Percentiles rank a stretch among this genome's conserved stretches.
phyloP scores from a whole-genome alignment of 805 yeast species.

The Kodamaea sagamina region DNA sequence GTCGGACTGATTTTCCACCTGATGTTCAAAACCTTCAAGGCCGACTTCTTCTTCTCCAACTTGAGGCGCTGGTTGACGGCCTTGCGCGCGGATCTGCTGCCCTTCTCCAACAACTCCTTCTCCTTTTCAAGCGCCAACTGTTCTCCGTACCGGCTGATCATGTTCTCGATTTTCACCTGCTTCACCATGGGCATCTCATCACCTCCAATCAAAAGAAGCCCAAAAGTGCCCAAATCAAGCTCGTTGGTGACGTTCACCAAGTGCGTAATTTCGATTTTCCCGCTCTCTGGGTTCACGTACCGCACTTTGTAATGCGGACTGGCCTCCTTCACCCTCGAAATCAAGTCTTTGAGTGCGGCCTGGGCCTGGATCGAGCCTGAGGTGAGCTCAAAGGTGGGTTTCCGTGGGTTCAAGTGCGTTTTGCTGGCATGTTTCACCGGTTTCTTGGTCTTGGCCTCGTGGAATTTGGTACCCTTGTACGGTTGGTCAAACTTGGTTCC shows the following conservation, averaged over 20 bases:
- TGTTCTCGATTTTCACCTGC: conserved; percentile 26
- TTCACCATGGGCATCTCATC: conserved; percentile 32
- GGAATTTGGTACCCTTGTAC: conserved; percentile 1
- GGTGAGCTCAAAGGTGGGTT: conserved; percentile 19
- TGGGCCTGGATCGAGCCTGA: conserved; percentile 27
- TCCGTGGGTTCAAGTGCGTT: conserved; percentile 10
- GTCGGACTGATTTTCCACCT: conserved; percentile 59
- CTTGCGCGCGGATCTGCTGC: conserved; percentile 34
- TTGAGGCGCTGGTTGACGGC: conserved; percentile 30
- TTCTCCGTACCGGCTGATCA: conserved; percentile 35
- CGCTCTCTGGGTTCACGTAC: conserved; percentile 26
- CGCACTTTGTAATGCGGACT: conserved; percentile 27
- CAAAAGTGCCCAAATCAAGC: conserved; percentile 28
- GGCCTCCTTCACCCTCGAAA: conserved; percentile 19
- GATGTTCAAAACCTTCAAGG: conserved; percentile 49
- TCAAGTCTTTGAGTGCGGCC: conserved; percentile 23
- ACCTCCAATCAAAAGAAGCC: conserved; percentile 25
- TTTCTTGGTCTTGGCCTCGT: conserved; percentile 2
- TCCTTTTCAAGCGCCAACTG: conserved; percentile 35
- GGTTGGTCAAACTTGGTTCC: not conserved
- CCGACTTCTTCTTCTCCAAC: conserved; percentile 39
- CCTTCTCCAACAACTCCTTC: conserved; percentile 32
- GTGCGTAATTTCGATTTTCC: conserved; percentile 19
- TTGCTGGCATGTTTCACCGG: conserved; percentile 9
- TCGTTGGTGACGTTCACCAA: conserved; percentile 36